Evolutionary conservation across 192 early-diverging fungal genomes (phyloP), one percentile per base, ranked within the genome.

Genomic region (Coemansia sp.): DNA sequence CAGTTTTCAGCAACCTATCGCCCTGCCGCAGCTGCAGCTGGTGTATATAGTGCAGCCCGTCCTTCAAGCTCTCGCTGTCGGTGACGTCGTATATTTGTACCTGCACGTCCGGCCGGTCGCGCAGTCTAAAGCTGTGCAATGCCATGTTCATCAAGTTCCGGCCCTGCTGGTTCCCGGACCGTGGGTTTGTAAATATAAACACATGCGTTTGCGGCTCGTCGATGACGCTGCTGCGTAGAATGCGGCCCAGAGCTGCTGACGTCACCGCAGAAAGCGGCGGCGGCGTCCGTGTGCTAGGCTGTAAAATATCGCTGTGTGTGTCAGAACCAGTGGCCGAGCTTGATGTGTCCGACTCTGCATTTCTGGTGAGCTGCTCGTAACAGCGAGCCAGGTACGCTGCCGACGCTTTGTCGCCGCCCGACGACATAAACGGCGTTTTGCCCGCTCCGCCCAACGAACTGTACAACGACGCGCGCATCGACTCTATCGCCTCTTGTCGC

Each of bases 101-200:
- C 63, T 91, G 87, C 20, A 91, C 86, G 15, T 84, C 74, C 15
- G 87, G 88, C 23, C 81, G 64, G 50, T 82, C 71, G 40, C 84
- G 75, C 55, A 91, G 66, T 46, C 89, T 86, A 68, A 88, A 91
- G 66, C 86, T 86, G 52, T 85, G 84, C 48, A 88, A 64, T 8
- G 81, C 74, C 71, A 90, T 71, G 38, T 84, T 63, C 53, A 86
- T 74, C 56, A 91, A 71, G 47, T 74, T 79, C 10, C 71, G 61
- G 0, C 89, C 89, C 31, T 88, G 84, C 62, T 85, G 86, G 71
- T 88, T 87, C 20, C 89, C 89, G 0, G 86, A 87, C 7, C 83
- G 65, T n/a, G 89, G 89, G 66, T 90, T 90, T 28, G 85, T 86
- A 68, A 90, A 90, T 21, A 90, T 90, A 61, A 90, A 88, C 23